phyloP scores from a whole-genome alignment of 2,329 filamentous ascomycete genomes.

The Colletotrichum theobromicola region DNA sequence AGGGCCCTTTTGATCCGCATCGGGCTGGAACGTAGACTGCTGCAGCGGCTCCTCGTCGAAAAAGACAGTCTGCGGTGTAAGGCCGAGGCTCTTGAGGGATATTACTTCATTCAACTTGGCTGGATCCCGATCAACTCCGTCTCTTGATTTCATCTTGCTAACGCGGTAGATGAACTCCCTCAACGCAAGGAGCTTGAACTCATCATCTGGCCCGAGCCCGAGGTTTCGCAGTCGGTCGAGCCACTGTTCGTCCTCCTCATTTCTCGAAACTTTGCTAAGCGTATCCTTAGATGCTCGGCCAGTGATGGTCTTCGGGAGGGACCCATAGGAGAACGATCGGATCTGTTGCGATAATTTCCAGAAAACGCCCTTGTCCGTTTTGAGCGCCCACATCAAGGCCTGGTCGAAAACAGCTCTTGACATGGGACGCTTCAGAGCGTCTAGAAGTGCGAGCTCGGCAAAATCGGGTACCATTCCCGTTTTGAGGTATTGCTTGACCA shows the following conservation, averaged over 20 bases:
- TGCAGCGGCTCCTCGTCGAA: conserved; percentile 78
- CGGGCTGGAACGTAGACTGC: conserved; percentile 35
- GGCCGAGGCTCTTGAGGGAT: conserved; percentile 73
- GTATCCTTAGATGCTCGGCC: conserved; percentile 63
- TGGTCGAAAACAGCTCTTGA: conserved; percentile 83
- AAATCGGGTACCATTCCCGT: conserved; percentile 69
- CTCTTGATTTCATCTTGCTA: conserved; percentile 71
- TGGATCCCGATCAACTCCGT: conserved; percentile 40
- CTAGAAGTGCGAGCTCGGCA: conserved; percentile 76
- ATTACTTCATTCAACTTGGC: conserved; percentile 73
- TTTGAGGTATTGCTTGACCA: conserved; percentile 83
- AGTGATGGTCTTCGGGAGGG: conserved; percentile 56
- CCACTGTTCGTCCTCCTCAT: conserved; percentile 95
- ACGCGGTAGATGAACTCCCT: conserved; percentile 92
- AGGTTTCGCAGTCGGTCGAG: conserved; percentile 83
- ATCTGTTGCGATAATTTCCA: conserved; percentile 81
- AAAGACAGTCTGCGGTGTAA: conserved; percentile 88
- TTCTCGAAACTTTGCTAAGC: conserved; percentile 71
- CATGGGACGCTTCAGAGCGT: conserved; percentile 82
- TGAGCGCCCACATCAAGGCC: conserved; percentile 83
- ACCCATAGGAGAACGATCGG: conserved; percentile 67
- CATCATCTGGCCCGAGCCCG: conserved; percentile 82
- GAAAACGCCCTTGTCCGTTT: conserved; percentile 81
- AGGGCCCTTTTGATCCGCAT: conserved; percentile 48
- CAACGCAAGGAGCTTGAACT: conserved; percentile 85